Base-by-base conservation (phyloP, 306 rosid species). In the Inga leiocalycina region DNA sequence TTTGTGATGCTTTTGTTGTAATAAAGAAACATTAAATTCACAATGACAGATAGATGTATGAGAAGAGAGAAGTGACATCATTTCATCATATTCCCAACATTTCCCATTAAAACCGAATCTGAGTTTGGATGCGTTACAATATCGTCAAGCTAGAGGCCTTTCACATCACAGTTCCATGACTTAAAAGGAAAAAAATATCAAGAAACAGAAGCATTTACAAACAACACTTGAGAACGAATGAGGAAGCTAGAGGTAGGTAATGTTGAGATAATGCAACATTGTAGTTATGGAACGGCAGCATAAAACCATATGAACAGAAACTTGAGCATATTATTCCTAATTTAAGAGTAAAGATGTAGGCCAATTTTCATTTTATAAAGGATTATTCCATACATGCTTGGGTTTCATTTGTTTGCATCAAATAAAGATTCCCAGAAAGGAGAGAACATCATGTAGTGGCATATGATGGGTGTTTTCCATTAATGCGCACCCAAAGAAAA, bases 31-130 rank as follows among this genome's bases (percentile, higher is more conserved):
- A 8, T 24, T 39, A 62, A 72, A 46, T 54, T 39, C 79, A 56
- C 19, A 20, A 54, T 4, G 17, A 73, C 56, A 68, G 66, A 61
- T 37, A 64, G 43, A 77, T 62, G 43, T 57, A 66, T 64, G 49
- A 24, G 66, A 84, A 76, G 43, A 80, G 68, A 74, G 66, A 84
- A 76, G 43, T 85, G 68, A 74, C 76, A 76, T 41, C 74, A 24
- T 64, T 84, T 79, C 66, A 8, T 51, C 45, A 45, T 44, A 52
- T 79, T 44, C 43, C 45, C 65, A 78, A 84, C 57, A 73, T 39
- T 45, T 64, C 22, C 2, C 54, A 64, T 76, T 49, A 39, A 46
- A 65, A 79, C 71, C 10, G 37, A 51, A 37, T 39, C 52, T 52
- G 76, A 54, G 62, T 49, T 78, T 62, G 15, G 68, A 56, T 11